These are phyloP conservation scores for Rhododendron williamsianum DNA, from an alignment of 148 eudicot species.

Conservation along the genomic window DNA sequence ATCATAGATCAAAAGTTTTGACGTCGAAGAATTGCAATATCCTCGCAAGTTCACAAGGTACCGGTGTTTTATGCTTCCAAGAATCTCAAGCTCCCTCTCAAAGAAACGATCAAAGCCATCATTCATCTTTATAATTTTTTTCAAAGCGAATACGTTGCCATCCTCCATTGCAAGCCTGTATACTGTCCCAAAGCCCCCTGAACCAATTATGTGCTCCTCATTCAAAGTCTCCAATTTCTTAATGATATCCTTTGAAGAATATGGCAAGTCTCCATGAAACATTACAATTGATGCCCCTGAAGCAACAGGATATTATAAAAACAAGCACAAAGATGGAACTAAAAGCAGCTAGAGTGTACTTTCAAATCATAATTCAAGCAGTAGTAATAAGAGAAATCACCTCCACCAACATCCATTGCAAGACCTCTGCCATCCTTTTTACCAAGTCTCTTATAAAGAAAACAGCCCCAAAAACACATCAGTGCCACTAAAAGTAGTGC, in stretches of 20 bases:
- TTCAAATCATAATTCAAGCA: slow-evolving; percentile 1
- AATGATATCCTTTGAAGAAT: slow-evolving; percentile 83
- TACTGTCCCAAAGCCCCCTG: slow-evolving; percentile 96
- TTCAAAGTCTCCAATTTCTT: slow-evolving; percentile 78
- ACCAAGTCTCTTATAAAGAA: slow-evolving; percentile 88
- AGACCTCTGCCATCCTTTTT: slow-evolving; percentile 73
- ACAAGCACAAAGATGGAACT: background rate
- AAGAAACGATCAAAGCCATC: slow-evolving; percentile 95
- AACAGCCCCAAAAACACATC: slow-evolving; percentile 99
- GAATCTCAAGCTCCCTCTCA: slow-evolving; percentile 96
- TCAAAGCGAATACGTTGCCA: slow-evolving; percentile 84
- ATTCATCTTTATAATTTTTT: slow-evolving; percentile 76
- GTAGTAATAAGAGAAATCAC: slow-evolving; percentile 30
- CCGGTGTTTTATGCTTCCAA: slow-evolving; percentile 95
- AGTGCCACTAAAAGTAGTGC: slow-evolving; percentile 91
- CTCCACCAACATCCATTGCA: slow-evolving; percentile 84
- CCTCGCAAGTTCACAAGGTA: slow-evolving; percentile 96
- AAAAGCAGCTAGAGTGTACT: background rate
- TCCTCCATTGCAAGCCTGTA: slow-evolving; percentile 97
- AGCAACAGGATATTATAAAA: slow-evolving; percentile 20
- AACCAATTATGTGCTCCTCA: slow-evolving; percentile 89
- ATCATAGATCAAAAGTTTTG: slow-evolving; percentile 88
- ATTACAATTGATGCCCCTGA: slow-evolving; percentile 95
- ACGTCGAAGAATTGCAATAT: slow-evolving; percentile 89
- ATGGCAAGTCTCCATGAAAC: slow-evolving; percentile 99